Evolutionary conservation across 768 basidiomycete species (phyloP).

Genomic region (Boletus speciosus): DNA sequence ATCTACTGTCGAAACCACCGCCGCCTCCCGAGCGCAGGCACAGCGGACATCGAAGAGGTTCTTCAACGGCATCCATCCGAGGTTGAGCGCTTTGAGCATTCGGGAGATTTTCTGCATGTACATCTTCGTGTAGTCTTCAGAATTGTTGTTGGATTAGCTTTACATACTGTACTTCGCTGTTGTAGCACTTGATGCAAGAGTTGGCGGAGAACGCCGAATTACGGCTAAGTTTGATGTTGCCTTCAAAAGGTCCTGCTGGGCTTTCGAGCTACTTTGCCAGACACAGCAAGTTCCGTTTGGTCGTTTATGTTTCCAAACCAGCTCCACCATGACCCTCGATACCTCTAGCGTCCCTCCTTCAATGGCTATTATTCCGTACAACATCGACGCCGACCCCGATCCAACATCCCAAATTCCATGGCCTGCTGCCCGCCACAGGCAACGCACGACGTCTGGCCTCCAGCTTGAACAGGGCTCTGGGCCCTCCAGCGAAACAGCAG

Average conservation of each 20-base stretch:
- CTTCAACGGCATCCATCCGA: conserved; percentile 38
- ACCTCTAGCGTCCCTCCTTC: neutral
- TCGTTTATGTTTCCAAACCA: conserved; percentile 13
- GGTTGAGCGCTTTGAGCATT: conserved; percentile 23
- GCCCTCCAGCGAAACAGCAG: conserved; percentile 18
- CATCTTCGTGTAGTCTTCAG: conserved; percentile 8
- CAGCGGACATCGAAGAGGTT: conserved; percentile 41
- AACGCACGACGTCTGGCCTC: conserved; percentile 23
- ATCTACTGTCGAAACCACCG: conserved; percentile 56
- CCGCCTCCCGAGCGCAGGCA: conserved; percentile 21
- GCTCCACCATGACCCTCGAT: neutral
- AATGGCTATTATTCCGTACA: conserved; percentile 64
- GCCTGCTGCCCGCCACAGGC: conserved; percentile 49
- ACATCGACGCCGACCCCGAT: conserved; percentile 57
- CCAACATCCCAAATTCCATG: conserved; percentile 79
- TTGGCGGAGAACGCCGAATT: conserved; percentile 27
- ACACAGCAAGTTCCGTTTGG: neutral
- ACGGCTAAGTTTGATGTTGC: neutral
- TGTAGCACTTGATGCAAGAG: conserved; percentile 13
- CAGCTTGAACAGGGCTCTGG: conserved; percentile 22
- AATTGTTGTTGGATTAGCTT: conserved; percentile 27
- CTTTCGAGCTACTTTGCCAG: neutral
- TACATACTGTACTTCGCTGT: conserved; percentile 1
- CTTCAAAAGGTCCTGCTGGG: conserved; percentile 12
- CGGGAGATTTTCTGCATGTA: neutral